A percentile compares a stretch with the other conserved stretches of the same genome.
Evolutionary conservation across 2,329 filamentous ascomycete genomes (phyloP).

Genomic region (Rasamsonia emersonii): DNA sequence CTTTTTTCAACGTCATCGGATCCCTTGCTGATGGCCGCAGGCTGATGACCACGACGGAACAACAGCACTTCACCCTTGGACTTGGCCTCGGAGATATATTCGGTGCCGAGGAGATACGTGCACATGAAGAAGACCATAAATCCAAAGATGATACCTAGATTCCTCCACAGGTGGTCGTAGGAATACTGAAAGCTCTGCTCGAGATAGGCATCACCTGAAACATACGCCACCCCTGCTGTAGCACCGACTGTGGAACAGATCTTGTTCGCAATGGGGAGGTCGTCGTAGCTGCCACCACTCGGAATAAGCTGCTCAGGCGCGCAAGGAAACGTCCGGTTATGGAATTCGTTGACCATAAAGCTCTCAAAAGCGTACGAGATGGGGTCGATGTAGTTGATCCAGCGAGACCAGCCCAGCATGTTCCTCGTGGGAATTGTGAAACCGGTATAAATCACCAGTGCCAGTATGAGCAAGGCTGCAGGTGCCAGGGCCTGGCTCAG

Average conservation of each 20-base stretch:
- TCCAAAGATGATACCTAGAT: conserved; percentile 60
- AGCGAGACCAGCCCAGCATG: conserved; percentile 73
- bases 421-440: conserved; percentile 41
- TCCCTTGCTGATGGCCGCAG: conserved; percentile 25
- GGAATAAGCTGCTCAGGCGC: conserved; percentile 10
- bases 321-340: conserved; percentile 51
- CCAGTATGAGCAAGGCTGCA: conserved; percentile 41
- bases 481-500: conserved; percentile 50
- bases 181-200: conserved; percentile 49
- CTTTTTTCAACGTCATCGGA: conserved; percentile 22
- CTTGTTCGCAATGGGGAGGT: conserved; percentile 26
- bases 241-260: conserved; percentile 56
- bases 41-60: conserved; percentile 61
- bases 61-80: conserved; percentile 70
- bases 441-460: conserved; percentile 42
- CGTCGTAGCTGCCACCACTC: conserved; percentile 28
- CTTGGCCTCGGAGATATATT: conserved; percentile 55
- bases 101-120: conserved; percentile 56
- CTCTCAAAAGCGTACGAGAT: conserved; percentile 73
- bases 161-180: conserved; percentile 54
- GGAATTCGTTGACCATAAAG: conserved; percentile 77
- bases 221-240: conserved; percentile 41
- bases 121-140: conserved; percentile 55
- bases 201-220: conserved; percentile 54
- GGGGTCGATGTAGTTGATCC: conserved; percentile 76